Evolutionary conservation across 495 filamentous ascomycete species (phyloP).

Genomic region (Tuber borchii): DNA sequence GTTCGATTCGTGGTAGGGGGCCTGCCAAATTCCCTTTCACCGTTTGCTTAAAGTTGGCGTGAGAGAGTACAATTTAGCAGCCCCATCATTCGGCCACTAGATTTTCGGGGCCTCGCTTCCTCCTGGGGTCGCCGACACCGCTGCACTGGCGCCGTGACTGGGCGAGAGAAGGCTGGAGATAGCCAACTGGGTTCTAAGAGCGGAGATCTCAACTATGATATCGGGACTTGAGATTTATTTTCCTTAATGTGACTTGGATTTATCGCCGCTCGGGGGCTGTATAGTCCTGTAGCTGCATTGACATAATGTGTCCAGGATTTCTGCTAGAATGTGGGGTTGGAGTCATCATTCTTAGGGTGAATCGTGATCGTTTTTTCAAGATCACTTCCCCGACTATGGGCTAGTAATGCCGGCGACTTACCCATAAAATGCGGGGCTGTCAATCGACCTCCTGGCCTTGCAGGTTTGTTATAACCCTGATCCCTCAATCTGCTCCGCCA

Average conservation of each 20-base stretch:
- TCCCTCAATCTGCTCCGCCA: too few relatives aligned
- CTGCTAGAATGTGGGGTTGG: neutral
- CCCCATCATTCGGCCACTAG: neutral
- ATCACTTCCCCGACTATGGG: neutral
- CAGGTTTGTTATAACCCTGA: neutral
- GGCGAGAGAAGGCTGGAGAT: neutral
- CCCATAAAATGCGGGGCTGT: neutral
- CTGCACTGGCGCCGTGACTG: neutral
- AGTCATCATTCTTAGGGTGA: neutral
- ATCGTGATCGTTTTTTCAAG: neutral
- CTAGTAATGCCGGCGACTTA: neutral
- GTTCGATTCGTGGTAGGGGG: neutral
- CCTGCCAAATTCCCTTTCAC: neutral
- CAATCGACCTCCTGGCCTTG: neutral
- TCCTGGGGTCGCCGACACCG: neutral
- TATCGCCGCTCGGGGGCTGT: neutral
- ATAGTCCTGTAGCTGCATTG: neutral
- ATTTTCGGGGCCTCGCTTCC: neutral
- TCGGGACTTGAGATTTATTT: neutral
- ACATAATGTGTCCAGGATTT: neutral
- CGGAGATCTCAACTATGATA: neutral
- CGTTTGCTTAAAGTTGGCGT: neutral
- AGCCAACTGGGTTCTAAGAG: neutral
- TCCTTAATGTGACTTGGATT: neutral
- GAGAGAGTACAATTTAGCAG: neutral